Conservation (phyloP, 495 filamentous ascomycete genomes). For the Talaromyces adpressus region DNA sequence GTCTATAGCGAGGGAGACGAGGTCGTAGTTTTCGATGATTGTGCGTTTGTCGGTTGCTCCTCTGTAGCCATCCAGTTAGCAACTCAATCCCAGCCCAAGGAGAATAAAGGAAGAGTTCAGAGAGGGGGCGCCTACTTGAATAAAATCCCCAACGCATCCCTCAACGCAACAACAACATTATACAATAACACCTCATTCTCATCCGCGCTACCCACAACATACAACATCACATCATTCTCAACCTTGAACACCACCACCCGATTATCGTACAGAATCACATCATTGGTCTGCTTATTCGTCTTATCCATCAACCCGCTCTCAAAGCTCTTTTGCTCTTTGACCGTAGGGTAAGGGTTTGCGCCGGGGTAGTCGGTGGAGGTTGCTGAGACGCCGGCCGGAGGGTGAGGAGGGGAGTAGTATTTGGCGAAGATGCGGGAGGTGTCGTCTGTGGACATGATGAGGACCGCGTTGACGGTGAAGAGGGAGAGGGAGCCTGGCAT, state of each 20-base stretch:
- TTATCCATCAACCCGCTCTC: constrained; percentile 95
- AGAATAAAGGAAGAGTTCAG: too few species aligned
- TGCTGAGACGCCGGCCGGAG: constrained; percentile 46
- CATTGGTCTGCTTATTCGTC: constrained; percentile 88
- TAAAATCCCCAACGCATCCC: constrained; percentile 83
- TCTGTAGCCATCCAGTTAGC: constrained; percentile 30
- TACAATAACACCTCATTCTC: constrained; percentile 97
- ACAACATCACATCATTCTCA: constrained; percentile 95
- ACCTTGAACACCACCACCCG: constrained; percentile 94
- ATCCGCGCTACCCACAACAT: constrained; percentile 83
- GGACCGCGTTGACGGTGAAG: constrained; percentile 86
- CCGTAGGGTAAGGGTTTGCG: constrained; percentile 75
- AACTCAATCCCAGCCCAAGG: not conserved
- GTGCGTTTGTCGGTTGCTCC: constrained; percentile 96
- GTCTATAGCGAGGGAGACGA: constrained; percentile 84
- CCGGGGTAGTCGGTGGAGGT: constrained; percentile 51
- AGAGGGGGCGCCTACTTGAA: constrained; percentile 61
- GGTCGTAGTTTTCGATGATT: constrained; percentile 95
- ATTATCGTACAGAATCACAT: constrained; percentile 96
- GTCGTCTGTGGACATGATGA: constrained; percentile 84
- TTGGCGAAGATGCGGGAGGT: constrained; percentile 87
- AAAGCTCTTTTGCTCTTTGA: constrained; percentile 90
- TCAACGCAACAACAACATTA: constrained; percentile 79
- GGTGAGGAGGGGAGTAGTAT: constrained; percentile 89
- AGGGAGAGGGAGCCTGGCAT: constrained; percentile 60